A percentile compares a stretch with the other conserved stretches of the same genome.
Conservation (phyloP, 108 stramenopile species). For the Discostella pseudostelligera region DNA sequence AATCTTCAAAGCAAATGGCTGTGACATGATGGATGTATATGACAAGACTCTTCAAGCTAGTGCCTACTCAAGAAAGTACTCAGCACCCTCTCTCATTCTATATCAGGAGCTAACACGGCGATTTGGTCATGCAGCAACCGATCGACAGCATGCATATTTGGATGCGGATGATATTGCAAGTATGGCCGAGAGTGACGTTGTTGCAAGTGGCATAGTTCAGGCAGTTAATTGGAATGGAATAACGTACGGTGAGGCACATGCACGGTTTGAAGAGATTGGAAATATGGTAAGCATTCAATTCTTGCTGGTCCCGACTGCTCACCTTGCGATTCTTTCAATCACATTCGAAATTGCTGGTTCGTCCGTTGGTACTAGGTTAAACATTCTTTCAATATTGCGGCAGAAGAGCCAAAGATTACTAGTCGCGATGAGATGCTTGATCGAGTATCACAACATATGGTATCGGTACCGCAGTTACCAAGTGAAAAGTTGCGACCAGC, state of each 20-base stretch:
- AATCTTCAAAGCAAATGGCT: slow-evolving; percentile 62
- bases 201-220: slow-evolving; percentile 51
- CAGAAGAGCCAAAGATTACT: slow-evolving; percentile 71
- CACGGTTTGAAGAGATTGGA: slow-evolving; percentile 61
- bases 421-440: slow-evolving; percentile 60
- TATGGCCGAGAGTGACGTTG: slow-evolving; percentile 50
- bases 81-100: slow-evolving; percentile 63
- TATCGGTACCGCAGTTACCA: slow-evolving; percentile 25
- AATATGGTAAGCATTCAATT: slow-evolving; percentile 7
- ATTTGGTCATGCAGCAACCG: slow-evolving; percentile 90
- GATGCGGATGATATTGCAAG: slow-evolving; percentile 36
- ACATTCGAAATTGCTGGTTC: slow-evolving; percentile 1
- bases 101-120: slow-evolving; percentile 64
- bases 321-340: too few relatives aligned
- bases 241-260: slow-evolving; percentile 50
- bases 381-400: slow-evolving; percentile 60
- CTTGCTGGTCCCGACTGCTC: neutral
- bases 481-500: slow-evolving; percentile 4
- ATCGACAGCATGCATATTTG: slow-evolving; percentile 79
- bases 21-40: slow-evolving; percentile 73
- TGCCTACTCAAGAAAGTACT: slow-evolving; percentile 55
- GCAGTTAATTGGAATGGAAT: slow-evolving; percentile 55
- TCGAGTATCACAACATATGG: slow-evolving; percentile 55
- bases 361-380: neutral
- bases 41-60: slow-evolving; percentile 60